Evolutionary conservation across 768 basidiomycete genomes (phyloP).

Genomic region (Lactifluus piperatus): DNA sequence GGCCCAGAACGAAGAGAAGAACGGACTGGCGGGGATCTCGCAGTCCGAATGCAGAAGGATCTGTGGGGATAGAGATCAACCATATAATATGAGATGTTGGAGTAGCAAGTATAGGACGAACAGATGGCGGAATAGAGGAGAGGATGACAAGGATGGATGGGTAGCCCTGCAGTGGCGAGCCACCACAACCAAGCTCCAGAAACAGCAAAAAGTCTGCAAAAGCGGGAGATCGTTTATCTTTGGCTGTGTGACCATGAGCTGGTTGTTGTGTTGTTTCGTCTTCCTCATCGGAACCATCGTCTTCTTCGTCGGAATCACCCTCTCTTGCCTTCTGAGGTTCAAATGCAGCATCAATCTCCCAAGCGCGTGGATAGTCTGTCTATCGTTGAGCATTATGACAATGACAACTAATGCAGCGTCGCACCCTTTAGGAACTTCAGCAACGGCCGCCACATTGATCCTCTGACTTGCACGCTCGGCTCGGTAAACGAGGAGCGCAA

Average conservation of each 20-base stretch:
- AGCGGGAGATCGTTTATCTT: conserved; percentile 24
- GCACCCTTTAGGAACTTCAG: conserved; percentile 65
- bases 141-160: conserved; percentile 73
- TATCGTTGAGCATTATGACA: neutral
- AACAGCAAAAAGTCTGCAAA: conserved; percentile 75
- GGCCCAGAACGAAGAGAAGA: conserved; percentile 78
- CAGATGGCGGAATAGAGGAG: conserved; percentile 67
- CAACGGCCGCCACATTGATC: conserved; percentile 59
- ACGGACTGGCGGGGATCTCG: conserved; percentile 31
- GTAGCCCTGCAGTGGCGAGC: conserved; percentile 71
- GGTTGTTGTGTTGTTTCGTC: conserved; percentile 28
- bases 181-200: conserved; percentile 70
- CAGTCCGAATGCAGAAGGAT: conserved; percentile 24
- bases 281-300: conserved; percentile 27
- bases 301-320: conserved; percentile 30
- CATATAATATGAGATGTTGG: neutral
- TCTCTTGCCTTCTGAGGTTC: conserved; percentile 25
- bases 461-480: conserved; percentile 58
- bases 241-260: neutral
- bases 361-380: conserved; percentile 55
- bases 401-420: conserved; percentile 17
- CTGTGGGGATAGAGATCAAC: conserved; percentile 14
- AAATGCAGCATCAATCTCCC: conserved; percentile 40
- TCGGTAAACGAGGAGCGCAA: conserved; percentile 69
- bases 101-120: conserved; percentile 28